These are phyloP conservation scores for Quercus cerris DNA, from an alignment of 306 rosid genomes.

Conservation along the genomic window DNA sequence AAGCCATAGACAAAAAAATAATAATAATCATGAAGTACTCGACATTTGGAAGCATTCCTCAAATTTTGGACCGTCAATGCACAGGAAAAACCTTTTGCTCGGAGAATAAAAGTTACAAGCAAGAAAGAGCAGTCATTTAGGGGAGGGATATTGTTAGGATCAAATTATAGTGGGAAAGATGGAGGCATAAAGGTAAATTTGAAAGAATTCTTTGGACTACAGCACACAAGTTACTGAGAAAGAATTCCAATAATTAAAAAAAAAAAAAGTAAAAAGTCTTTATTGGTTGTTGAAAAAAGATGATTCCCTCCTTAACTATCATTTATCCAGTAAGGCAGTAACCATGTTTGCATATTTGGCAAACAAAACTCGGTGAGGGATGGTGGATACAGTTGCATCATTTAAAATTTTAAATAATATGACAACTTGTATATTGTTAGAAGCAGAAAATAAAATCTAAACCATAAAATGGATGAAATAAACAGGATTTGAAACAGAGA, in stretches of 20 bases:
- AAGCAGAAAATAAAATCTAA: too few species aligned
- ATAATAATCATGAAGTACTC: too few species aligned
- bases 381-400: too few species aligned
- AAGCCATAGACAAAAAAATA: constrained; percentile 14
- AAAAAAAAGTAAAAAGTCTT: neutral
- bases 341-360: too few species aligned
- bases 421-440: too few species aligned
- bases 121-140: neutral
- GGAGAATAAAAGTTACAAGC: neutral
- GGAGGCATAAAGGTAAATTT: neutral
- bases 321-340: too few species aligned
- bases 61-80: neutral
- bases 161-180: neutral
- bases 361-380: too few species aligned
- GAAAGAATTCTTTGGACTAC: neutral
- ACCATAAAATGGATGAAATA: too few species aligned
- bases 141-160: neutral
- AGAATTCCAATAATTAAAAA: neutral
- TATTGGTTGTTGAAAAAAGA: too few species aligned
- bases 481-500: too few species aligned
- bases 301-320: too few species aligned
- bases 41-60: neutral
- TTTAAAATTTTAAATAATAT: too few species aligned
- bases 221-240: neutral
- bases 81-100: neutral